A percentile compares a stretch with the other conserved stretches of the same genome.
These are phyloP conservation scores for Lenwebbia sp. DNA, from an alignment of 345 rosid species.

Conservation along the genomic window DNA sequence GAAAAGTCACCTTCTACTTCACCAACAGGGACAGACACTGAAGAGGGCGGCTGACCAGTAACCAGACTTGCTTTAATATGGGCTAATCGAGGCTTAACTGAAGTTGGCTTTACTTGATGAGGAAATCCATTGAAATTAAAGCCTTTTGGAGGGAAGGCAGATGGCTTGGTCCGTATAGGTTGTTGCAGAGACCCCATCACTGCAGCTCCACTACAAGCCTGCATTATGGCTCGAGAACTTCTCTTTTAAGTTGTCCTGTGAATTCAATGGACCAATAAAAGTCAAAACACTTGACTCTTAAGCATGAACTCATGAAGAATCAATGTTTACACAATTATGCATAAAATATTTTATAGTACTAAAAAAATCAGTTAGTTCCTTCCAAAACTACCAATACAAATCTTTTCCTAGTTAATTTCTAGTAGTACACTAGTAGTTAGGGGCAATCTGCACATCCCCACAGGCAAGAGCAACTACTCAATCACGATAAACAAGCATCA, in stretches of 20 bases:
- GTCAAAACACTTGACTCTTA: not conserved
- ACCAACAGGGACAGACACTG: constrained; percentile 37
- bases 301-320: not conserved
- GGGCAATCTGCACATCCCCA: not conserved
- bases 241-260: not conserved
- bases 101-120: constrained; percentile 26
- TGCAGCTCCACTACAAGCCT: constrained; percentile 42
- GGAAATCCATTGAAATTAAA: constrained; percentile 21
- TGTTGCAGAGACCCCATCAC: constrained; percentile 54
- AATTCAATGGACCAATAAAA: not conserved
- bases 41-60: constrained; percentile 38
- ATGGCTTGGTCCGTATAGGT: constrained; percentile 26
- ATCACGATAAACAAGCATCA: not conserved
- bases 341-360: not conserved
- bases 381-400: not conserved
- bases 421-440: not conserved
- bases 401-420: not conserved
- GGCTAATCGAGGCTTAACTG: constrained; percentile 26
- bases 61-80: constrained; percentile 37
- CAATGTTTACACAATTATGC: not conserved
- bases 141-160: constrained; percentile 15
- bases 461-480: not conserved
- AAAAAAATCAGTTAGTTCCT: not conserved
- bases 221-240: constrained; percentile 16
- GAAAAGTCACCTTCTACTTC: constrained; percentile 34